Conservation (phyloP, 2,329 filamentous ascomycete species). For the Hypoxylon sp. region DNA sequence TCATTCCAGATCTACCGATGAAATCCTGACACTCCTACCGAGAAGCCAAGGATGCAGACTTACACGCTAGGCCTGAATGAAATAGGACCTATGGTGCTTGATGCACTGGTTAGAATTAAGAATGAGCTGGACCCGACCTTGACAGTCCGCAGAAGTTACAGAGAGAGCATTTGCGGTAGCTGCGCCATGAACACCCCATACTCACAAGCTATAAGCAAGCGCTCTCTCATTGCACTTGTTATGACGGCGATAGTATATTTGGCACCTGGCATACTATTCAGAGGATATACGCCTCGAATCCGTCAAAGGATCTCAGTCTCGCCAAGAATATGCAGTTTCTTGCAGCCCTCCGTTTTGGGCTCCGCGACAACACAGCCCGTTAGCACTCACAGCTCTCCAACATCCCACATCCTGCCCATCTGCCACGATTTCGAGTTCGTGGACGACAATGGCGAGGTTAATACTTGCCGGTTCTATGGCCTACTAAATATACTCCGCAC, state of each 20-base stretch:
- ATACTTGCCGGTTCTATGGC: too few relatives aligned
- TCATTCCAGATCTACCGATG: slow-evolving; percentile 99
- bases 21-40: slow-evolving; percentile 92
- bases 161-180: slow-evolving; percentile 98
- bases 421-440: slow-evolving; percentile 98
- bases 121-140: slow-evolving; percentile 98
- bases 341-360: slow-evolving; percentile 94
- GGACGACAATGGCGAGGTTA: slow-evolving; percentile 88
- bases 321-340: slow-evolving; percentile 99
- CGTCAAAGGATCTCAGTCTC: slow-evolving; percentile 88
- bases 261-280: not conserved
- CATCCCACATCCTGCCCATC: slow-evolving; percentile 93
- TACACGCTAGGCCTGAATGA: slow-evolving; percentile 98
- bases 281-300: slow-evolving; percentile 46
- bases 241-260: too few relatives aligned
- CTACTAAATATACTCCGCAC: too few relatives aligned
- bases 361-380: slow-evolving; percentile 95
- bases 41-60: slow-evolving; percentile 95
- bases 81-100: slow-evolving; percentile 98
- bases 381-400: slow-evolving; percentile 97
- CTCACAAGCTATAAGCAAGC: too few relatives aligned
- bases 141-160: slow-evolving; percentile 94
- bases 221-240: too few relatives aligned
- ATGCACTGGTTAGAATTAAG: slow-evolving; percentile 98
- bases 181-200: slow-evolving; percentile 88